phyloP scores from a whole-genome alignment of 495 filamentous ascomycete genomes.

The Penicillium waksmanii region DNA sequence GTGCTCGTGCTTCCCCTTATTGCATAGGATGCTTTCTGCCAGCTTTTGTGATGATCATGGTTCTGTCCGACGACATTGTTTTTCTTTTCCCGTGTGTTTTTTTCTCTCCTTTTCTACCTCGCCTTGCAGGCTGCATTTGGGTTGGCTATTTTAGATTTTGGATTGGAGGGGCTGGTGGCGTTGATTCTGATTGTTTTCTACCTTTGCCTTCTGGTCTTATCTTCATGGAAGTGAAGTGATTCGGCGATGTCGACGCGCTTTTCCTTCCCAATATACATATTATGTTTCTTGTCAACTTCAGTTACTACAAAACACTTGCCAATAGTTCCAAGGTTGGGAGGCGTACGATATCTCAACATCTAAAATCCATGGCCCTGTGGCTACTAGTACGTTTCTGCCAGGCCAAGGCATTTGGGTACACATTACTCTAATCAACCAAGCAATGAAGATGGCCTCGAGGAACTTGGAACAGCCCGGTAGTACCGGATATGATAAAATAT shows the following conservation, averaged over 20 bases:
- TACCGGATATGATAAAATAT: no score
- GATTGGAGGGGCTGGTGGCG: constrained; percentile 24
- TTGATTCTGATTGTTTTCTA: constrained; percentile 17
- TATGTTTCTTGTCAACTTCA: not conserved
- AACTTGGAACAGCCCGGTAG: no score
- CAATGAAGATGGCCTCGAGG: no score
- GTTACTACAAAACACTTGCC: not conserved
- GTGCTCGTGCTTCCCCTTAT: constrained; percentile 5
- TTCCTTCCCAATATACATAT: constrained; percentile 6
- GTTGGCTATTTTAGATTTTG: constrained; percentile 24
- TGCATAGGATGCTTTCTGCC: constrained; percentile 21
- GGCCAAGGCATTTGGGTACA: no score
- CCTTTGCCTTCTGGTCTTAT: not conserved
- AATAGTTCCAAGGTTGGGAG: not conserved
- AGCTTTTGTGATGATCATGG: constrained; percentile 26
- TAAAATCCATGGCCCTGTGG: no score
- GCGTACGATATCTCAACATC: no score
- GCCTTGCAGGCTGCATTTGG: constrained; percentile 23
- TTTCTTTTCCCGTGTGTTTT: constrained; percentile 6
- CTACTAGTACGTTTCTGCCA: not conserved
- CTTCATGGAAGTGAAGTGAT: not conserved
- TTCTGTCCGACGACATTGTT: constrained; percentile 21
- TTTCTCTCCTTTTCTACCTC: constrained; percentile 10
- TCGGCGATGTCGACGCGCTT: not conserved
- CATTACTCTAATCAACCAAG: no score